phyloP scores from a whole-genome alignment of 78 protist genomes.

The Cavenderia fasciculata region DNA sequence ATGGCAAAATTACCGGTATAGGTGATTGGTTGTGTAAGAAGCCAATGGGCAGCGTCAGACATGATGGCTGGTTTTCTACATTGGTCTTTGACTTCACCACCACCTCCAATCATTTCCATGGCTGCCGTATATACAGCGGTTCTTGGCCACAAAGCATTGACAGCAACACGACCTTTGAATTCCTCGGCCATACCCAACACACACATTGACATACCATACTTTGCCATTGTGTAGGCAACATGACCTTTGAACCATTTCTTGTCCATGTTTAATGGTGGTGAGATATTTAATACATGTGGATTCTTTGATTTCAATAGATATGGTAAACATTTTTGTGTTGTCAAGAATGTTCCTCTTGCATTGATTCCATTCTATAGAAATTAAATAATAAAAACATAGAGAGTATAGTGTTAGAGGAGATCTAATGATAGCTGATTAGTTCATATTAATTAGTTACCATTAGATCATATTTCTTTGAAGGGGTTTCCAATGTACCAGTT shows the following conservation, averaged over 20 bases:
- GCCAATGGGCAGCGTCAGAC: slow-evolving; percentile 85
- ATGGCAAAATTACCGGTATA: slow-evolving; percentile 85
- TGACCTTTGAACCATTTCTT: slow-evolving; percentile 87
- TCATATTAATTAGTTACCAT: slow-evolving; percentile 47
- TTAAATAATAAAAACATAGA: not conserved
- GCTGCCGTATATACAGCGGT: slow-evolving; percentile 90
- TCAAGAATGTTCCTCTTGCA: slow-evolving; percentile 88
- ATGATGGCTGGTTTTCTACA: slow-evolving; percentile 79
- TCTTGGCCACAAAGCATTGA: slow-evolving; percentile 89
- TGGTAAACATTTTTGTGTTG: slow-evolving; percentile 87
- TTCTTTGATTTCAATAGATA: slow-evolving; percentile 43
- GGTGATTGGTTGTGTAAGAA: slow-evolving; percentile 65
- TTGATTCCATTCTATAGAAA: slow-evolving; percentile 75
- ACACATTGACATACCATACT: slow-evolving; percentile 92
- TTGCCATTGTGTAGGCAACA: slow-evolving; percentile 91
- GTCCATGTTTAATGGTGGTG: slow-evolving; percentile 91
- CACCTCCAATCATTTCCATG: slow-evolving; percentile 67
- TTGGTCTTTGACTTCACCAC: slow-evolving; percentile 26
- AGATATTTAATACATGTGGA: slow-evolving; percentile 83
- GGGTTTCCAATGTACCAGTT: slow-evolving; percentile 84
- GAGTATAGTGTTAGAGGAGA: not conserved
- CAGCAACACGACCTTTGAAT: slow-evolving; percentile 37
- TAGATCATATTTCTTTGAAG: slow-evolving; percentile 84
- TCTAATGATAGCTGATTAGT: not conserved
- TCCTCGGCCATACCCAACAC: slow-evolving; percentile 86